Evolutionary conservation across 106 monocot genomes (phyloP).

Genomic region (Dendrobium huoshanense): DNA sequence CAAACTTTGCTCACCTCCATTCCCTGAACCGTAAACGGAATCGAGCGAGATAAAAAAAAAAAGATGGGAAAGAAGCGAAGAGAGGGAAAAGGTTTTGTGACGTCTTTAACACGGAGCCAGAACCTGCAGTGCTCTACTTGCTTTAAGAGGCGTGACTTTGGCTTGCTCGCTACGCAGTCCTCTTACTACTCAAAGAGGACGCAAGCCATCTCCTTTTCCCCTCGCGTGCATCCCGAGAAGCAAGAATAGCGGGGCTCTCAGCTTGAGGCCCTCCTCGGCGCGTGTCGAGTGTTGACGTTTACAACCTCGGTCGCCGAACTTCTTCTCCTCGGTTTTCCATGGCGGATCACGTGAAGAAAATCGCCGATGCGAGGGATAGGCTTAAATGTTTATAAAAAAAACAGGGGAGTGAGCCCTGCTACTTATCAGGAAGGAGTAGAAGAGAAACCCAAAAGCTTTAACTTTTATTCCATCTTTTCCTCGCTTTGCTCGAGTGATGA

Average conservation of each 20-base stretch:
- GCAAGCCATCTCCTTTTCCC: neutral
- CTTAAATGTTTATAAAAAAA: neutral
- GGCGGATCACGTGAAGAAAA: constrained; percentile 6
- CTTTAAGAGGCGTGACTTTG: neutral
- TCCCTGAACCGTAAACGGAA: neutral
- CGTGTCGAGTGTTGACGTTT: constrained; percentile 2
- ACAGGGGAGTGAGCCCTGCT: neutral
- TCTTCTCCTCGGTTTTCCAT: neutral
- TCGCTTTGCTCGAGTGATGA: constrained; percentile 3
- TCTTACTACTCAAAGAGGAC: neutral
- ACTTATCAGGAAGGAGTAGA: neutral
- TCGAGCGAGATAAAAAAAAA: too few relatives aligned
- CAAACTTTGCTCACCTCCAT: constrained; percentile 13
- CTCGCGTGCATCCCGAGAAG: constrained; percentile 3
- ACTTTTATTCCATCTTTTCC: neutral
- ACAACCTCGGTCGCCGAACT: neutral
- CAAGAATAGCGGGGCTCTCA: neutral
- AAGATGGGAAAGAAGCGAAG: neutral
- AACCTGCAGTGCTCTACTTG: neutral
- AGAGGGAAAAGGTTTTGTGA: neutral
- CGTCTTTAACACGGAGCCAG: neutral
- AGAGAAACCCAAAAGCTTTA: neutral
- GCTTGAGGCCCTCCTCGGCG: neutral
- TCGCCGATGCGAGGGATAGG: neutral
- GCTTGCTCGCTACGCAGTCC: neutral